phyloP scores from a whole-genome alignment of 2,329 filamentous ascomycete genomes.

The Fusarium torreyae region DNA sequence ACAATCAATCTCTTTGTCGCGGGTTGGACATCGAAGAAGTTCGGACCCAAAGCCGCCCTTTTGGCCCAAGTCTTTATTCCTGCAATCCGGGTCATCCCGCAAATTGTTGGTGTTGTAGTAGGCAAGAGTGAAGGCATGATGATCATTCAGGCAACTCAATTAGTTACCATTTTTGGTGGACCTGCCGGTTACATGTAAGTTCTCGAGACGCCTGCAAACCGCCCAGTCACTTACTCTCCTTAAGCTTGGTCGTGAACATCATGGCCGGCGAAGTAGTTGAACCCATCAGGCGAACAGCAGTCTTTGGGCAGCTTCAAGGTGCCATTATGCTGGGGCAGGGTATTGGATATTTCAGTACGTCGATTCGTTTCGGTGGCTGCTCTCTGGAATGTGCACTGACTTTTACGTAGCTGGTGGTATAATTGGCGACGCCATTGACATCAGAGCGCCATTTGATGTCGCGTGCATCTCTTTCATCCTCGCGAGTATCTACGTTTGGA shows the following conservation, averaged over 20 bases:
- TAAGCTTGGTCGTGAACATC: slow-evolving; percentile 74
- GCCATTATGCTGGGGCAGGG: slow-evolving; percentile 77
- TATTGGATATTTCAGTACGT: slow-evolving; percentile 71
- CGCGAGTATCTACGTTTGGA: slow-evolving; percentile 59
- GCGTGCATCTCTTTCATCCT: slow-evolving; percentile 71
- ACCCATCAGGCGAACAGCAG: slow-evolving; percentile 71
- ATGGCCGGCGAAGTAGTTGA: slow-evolving; percentile 76
- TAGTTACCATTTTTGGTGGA: slow-evolving; percentile 78
- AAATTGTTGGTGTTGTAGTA: slow-evolving; percentile 75
- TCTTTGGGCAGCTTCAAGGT: slow-evolving; percentile 77
- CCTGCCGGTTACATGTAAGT: slow-evolving; percentile 75
- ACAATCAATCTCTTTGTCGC: slow-evolving; percentile 70
- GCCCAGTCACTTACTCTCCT: background rate
- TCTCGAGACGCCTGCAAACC: fast-evolving
- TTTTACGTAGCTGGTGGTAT: slow-evolving; percentile 68
- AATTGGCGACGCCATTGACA: slow-evolving; percentile 74
- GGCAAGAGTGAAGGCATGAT: slow-evolving; percentile 75
- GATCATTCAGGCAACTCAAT: slow-evolving; percentile 77
- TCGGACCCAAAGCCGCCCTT: slow-evolving; percentile 75
- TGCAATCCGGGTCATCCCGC: slow-evolving; percentile 73
- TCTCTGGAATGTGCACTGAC: background rate
- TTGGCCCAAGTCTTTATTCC: slow-evolving; percentile 75
- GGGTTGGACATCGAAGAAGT: slow-evolving; percentile 75
- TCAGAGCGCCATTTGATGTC: slow-evolving; percentile 75
- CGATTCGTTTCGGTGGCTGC: fast-evolving